These are phyloP conservation scores for Exophiala oligosperma DNA, from an alignment of 2,329 filamentous ascomycete species.

Conservation along the genomic window DNA sequence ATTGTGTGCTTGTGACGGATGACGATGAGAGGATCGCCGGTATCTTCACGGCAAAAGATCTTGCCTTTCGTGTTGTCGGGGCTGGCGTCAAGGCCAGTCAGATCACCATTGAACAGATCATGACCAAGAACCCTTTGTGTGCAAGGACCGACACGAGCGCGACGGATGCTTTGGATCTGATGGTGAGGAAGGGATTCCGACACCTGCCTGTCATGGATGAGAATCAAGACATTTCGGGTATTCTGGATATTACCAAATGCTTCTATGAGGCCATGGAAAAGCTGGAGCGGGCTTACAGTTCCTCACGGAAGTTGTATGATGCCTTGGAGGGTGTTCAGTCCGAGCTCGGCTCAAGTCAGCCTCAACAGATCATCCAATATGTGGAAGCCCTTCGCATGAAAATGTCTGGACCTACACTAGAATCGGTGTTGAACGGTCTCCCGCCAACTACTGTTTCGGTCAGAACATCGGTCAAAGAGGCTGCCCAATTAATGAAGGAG, in stretches of 20 bases:
- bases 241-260: conserved; percentile 98
- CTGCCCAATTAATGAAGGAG: conserved; percentile 95
- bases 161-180: conserved; percentile 93
- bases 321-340: conserved; percentile 97
- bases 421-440: conserved; percentile 87
- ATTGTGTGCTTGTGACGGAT: conserved; percentile 96
- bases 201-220: conserved; percentile 99
- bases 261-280: conserved; percentile 99
- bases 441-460: conserved; percentile 95
- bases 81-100: conserved; percentile 83
- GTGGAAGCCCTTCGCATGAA: conserved; percentile 92
- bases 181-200: conserved; percentile 97
- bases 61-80: conserved; percentile 95
- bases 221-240: conserved; percentile 98
- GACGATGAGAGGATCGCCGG: conserved; percentile 97
- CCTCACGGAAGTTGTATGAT: conserved; percentile 97
- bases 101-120: conserved; percentile 95
- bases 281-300: conserved; percentile 93
- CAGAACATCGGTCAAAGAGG: conserved; percentile 92
- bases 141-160: conserved; percentile 97
- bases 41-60: conserved; percentile 98
- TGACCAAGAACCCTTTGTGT: conserved; percentile 99
- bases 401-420: conserved; percentile 96
- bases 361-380: conserved; percentile 98
- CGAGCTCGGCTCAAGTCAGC: conserved; percentile 91